Percentiles rank a stretch among this genome's conserved stretches.
These are phyloP conservation scores for Irpex sp. DNA, from an alignment of 1,284 basidiomycete species.

Conservation along the genomic window DNA sequence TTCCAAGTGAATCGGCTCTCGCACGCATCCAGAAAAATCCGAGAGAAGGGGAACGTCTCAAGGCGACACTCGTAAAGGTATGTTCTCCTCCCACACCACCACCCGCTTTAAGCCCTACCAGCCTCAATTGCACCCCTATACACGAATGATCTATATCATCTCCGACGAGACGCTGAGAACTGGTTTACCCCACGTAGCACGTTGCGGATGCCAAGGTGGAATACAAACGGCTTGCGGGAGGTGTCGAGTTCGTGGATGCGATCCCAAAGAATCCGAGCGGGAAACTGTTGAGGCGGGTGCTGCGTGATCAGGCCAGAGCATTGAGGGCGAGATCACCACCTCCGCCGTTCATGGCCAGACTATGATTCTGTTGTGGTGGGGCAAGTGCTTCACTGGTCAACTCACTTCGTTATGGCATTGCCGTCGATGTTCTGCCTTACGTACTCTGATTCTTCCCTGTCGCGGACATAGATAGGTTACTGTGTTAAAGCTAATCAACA, in stretches of 20 bases:
- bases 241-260: conserved; percentile 18
- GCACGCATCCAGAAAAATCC: conserved; percentile 35
- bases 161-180: not conserved
- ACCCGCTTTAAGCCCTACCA: not conserved
- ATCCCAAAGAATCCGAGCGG: conserved; percentile 21
- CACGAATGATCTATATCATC: not conserved
- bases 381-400: no score
- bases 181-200: conserved; percentile 5
- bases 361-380: not conserved
- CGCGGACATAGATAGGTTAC: not conserved
- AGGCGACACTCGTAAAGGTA: conserved; percentile 23
- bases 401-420: not conserved
- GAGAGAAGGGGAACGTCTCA: conserved; percentile 29
- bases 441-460: not conserved
- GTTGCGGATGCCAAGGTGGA: conserved; percentile 20
- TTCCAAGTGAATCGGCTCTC: conserved; percentile 42
- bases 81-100: conserved; percentile 2
- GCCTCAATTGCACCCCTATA: not conserved
- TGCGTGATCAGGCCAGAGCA: conserved; percentile 9
- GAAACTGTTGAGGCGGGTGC: conserved; percentile 16
- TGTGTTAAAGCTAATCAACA: not conserved
- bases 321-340: conserved; percentile 1
- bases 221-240: conserved; percentile 20
- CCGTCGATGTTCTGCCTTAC: not conserved
- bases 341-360: conserved; percentile 3